Evolutionary conservation across 2,329 filamentous ascomycete genomes (phyloP).

Genomic region (Verticillium albo-atrum): DNA sequence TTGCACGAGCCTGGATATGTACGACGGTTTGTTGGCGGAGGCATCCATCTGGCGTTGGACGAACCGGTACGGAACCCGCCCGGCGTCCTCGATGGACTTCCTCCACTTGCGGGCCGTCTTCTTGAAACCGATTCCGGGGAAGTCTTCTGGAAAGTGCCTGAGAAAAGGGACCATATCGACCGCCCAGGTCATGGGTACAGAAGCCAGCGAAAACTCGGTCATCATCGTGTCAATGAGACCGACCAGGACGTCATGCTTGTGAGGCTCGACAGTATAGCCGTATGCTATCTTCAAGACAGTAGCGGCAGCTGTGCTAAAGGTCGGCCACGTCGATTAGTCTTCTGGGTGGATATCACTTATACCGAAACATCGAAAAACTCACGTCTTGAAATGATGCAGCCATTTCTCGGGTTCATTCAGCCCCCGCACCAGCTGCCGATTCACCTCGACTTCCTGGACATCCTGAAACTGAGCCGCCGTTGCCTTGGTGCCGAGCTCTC

Average conservation of each 20-base stretch:
- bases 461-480: constrained; percentile 12
- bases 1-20: constrained; percentile 19
- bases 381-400: constrained; percentile 11
- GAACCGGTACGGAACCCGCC: constrained; percentile 23
- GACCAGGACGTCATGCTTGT: constrained; percentile 23
- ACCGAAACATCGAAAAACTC: too few species aligned
- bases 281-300: constrained; percentile 11
- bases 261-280: constrained; percentile 23
- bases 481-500: constrained; percentile 21
- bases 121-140: constrained; percentile 25
- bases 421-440: constrained; percentile 5
- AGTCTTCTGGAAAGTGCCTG: constrained; percentile 20
- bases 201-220: constrained; percentile 19
- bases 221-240: constrained; percentile 21
- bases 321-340: too few species aligned
- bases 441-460: constrained; percentile 7
- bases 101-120: constrained; percentile 20
- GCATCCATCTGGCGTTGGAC: constrained; percentile 20
- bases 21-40: constrained; percentile 15
- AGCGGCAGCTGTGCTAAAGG: constrained; percentile 1
- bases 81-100: constrained; percentile 9
- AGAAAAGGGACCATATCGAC: constrained; percentile 27
- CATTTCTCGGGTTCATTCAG: constrained; percentile 5
- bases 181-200: constrained; percentile 23
- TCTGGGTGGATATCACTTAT: too few species aligned